Base-by-base conservation (phyloP, 345 rosid species). In the Eutrema heterophyllum region DNA sequence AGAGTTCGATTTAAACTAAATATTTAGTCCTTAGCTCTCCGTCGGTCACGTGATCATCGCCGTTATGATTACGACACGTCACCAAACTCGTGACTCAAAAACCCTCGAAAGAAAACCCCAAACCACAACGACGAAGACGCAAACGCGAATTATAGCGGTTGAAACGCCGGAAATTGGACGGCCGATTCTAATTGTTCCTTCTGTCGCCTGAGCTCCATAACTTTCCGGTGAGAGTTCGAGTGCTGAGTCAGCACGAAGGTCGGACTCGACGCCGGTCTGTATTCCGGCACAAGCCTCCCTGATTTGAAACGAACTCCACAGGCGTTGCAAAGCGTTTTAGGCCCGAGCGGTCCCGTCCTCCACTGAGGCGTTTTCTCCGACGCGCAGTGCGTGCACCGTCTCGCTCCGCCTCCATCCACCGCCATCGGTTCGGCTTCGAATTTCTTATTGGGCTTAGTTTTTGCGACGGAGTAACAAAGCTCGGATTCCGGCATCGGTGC, bases 341-440 rank as follows among this genome's bases (percentile, higher is more conserved):
- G 96, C 0, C 96, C 96, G 14, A 85, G 67, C 0, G 96, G 96
- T 11, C 96, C 96, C 10, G 96, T 85, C 38, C 96, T 76, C 96
- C 96, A 89, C 77, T 89, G 96, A 8, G 96, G 96, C 50, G 96
- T 89, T 80, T 85, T 89, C 87, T 87, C 92, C 11, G 96, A 86
- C 15, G 92, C 85, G 60, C 96, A 89, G 74, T 89, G 96, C 4
- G 84, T 82, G 80, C 96, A 89, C 40, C 87, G 68, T 56, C 96
- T 62, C 63, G 58, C 75, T 29, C 69, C 85, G 33, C 87, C 88
- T 5, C 77, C 89, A 44, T 83, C 85, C 18, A 78, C 60, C 44
- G 77, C 5, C 4, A 38, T 48, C 5, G 68, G 16, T 5, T 64
- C 76, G 2, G 9, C 43, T 11, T 13, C 36, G 27, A 38, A 44